Evolutionary conservation across 106 monocot genomes (phyloP).

Genomic region (Platanthera zijinensis): DNA sequence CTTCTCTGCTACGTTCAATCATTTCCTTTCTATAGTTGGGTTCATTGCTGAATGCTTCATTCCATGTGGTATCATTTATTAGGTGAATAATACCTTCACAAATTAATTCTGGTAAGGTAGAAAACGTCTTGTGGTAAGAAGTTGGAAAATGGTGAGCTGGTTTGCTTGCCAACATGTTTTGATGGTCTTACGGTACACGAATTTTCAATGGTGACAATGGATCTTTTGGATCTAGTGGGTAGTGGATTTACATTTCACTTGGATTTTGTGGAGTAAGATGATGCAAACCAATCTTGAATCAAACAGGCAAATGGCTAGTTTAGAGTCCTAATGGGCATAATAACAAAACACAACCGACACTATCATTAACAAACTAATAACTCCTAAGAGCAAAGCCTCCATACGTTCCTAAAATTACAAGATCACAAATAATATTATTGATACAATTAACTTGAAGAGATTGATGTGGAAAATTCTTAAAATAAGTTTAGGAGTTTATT

Average conservation of each 20-base stretch:
- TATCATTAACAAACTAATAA: not conserved
- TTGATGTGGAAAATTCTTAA: not conserved
- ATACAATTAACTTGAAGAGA: not conserved
- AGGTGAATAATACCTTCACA: not conserved
- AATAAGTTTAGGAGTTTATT: not conserved
- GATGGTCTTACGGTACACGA: not conserved
- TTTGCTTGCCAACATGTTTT: not conserved
- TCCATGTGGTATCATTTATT: not conserved
- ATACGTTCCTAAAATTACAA: not conserved
- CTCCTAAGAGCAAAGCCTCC: not conserved
- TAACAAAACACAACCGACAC: not conserved
- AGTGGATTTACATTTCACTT: not conserved
- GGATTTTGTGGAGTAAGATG: not conserved
- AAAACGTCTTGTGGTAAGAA: not conserved
- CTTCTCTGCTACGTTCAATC: no score
- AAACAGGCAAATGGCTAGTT: not conserved
- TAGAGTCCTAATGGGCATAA: not conserved
- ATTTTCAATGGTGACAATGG: not conserved
- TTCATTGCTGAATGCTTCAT: not conserved
- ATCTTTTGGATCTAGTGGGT: not conserved
- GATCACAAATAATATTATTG: not conserved
- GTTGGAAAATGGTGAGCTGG: not conserved
- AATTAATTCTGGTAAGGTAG: not conserved
- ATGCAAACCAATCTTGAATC: not conserved
- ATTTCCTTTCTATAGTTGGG: not conserved